Evolutionary conservation across 345 rosid species (phyloP), one percentile per base, ranked within the genome.

Genomic region (Laguncularia racemosa): DNA sequence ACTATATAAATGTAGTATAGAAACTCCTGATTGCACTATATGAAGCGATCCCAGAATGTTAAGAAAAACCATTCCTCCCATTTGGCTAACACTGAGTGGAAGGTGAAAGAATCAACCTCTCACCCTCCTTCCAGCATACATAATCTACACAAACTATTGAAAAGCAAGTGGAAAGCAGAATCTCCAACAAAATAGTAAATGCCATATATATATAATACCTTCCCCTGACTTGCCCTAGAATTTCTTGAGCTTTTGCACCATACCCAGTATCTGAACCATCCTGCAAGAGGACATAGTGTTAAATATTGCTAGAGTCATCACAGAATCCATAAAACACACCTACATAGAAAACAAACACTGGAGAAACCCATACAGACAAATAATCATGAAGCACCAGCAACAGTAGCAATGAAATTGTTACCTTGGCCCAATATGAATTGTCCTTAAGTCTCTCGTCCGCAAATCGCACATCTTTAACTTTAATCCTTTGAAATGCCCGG

Each of bases 361-460:
- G 20, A 38, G n/a, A 33, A 9, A 18, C 21, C 10, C 26, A 14
- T 2, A 52, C 0, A 18, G 21, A 52, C 21, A 52, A n/a, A 0
- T 18, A 23, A 13, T 13, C 15, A 23, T 6, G 8, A n/a, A 52
- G 21, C 26, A 51, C 12, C 54, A 16, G 13, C 28, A 18, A 52
- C 2, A 33, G 40, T 33, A 33, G 40, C 9, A 46, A 48, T 23
- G 16, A 46, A 19, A 20, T 28, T 26, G 57, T 55, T 33, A 93
- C 99, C 99, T 87, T 87, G 45, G 92, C 95, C 96, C 87, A 82
- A 60, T 89, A 93, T 2, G 99, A 93, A 73, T 93, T 89, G 70
- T 89, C 95, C 69, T 85, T 76, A 50, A 93, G 96, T 70, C 76
- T 90, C 17, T 76, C 80, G 69, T 85, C 89, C 62, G 69, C 67